Evolutionary conservation across 2,329 filamentous ascomycete species (phyloP), one percentile per base, ranked within the genome.

Genomic region (Epichloe coenophiala): DNA sequence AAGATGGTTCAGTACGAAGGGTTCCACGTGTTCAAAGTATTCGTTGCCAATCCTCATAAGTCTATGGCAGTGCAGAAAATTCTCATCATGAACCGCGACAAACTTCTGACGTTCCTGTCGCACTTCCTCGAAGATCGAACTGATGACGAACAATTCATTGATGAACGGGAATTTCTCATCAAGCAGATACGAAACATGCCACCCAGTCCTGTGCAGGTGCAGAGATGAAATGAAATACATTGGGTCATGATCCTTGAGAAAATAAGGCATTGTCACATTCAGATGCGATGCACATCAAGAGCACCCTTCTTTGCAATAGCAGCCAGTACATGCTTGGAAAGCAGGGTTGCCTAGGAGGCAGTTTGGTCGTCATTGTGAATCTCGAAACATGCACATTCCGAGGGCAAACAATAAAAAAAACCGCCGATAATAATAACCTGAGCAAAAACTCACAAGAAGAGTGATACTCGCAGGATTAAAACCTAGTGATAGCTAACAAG

Each of bases 1-100:
- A 93, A 95, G 68, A 98, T 98, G 90, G 93, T 98, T 55, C 93
- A 97, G 68, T 98, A 98, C 65, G 93, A 98, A 67, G 93, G 90
- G 7, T 98, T 98, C 66, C 93, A 98, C 65, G 91, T 98, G 41
- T 98, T 98, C 77, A 98, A 98, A 74, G 91, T 98, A 55, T 98
- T 98, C 68, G 93, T 97, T 49, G 93, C 93, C 53, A 98, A 98
- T 65, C 93, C 93, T 7, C 90, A 97, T 73, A 98, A 98, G 71
- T 95, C 88, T n/a, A 76, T 91, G 54, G 88, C 90, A 36, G 93
- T 98, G 46, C 89, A 95, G 65, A 88, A 91, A 64, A 95, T 98
- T 61, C 72, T 98, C 56, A 83, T 97, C 58, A 96, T 95, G 79
- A 98, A 98, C 65, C 82, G 90, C 52, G 90, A 96, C 56, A 87